Percentiles rank a stretch among this genome's conserved stretches.
Conservation (phyloP, 805 yeast genomes). For the Starmera amethionina region DNA sequence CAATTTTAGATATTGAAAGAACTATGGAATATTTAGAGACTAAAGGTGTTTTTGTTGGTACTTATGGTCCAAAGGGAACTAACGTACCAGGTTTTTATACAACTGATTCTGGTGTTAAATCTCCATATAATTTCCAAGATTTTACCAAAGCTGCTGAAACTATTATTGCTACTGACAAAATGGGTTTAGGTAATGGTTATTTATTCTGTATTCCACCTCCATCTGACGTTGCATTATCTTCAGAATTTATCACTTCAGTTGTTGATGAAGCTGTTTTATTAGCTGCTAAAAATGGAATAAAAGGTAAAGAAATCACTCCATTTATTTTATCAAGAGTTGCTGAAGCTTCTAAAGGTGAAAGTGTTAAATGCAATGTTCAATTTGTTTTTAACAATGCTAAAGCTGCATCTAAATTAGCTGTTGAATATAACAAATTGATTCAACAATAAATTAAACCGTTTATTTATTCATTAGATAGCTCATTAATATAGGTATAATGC, state of each 20-base stretch:
- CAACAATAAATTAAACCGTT: too few relatives aligned
- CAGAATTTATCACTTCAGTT: constrained; percentile 39
- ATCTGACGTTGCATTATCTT: constrained; percentile 43
- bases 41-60: constrained; percentile 80
- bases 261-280: constrained; percentile 49
- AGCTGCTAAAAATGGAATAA: constrained; percentile 42
- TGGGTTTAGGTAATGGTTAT: constrained; percentile 56
- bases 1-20: constrained; percentile 68
- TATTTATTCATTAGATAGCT: too few relatives aligned
- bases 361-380: constrained; percentile 60
- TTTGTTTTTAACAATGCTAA: constrained; percentile 73
- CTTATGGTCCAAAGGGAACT: constrained; percentile 42
- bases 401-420: constrained; percentile 60
- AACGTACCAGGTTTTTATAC: constrained; percentile 77
- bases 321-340: constrained; percentile 60
- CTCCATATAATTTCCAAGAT: constrained; percentile 55
- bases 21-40: constrained; percentile 86
- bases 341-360: constrained; percentile 54
- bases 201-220: constrained; percentile 85
- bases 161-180: constrained; percentile 34
- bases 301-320: constrained; percentile 76
- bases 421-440: constrained; percentile 30
- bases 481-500: too few relatives aligned
- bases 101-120: constrained; percentile 59
- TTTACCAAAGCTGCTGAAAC: constrained; percentile 54